phyloP scores from a whole-genome alignment of 495 filamentous ascomycete genomes.

The Penicillium dipodomyicola region DNA sequence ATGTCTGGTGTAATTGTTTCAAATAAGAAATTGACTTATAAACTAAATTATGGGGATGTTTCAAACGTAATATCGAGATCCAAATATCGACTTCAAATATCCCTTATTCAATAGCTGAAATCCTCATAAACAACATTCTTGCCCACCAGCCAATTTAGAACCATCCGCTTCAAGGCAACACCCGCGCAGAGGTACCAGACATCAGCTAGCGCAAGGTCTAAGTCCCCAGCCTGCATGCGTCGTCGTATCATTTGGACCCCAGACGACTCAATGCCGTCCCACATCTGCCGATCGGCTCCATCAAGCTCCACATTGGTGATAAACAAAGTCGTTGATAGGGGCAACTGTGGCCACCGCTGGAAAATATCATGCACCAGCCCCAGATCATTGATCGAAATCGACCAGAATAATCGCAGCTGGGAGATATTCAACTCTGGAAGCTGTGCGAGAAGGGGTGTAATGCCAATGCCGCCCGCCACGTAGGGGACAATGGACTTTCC shows the following conservation, averaged over 20 bases:
- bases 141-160: conserved; percentile 63
- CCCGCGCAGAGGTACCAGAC: conserved; percentile 72
- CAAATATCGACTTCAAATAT: not conserved
- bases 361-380: conserved; percentile 61
- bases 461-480: conserved; percentile 75
- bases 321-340: conserved; percentile 55
- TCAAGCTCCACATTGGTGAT: conserved; percentile 43
- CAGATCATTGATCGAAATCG: conserved; percentile 58
- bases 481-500: conserved; percentile 44
- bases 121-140: conserved; percentile 65
- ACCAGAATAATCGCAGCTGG: conserved; percentile 62
- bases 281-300: conserved; percentile 14
- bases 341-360: conserved; percentile 48
- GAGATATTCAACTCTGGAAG: conserved; percentile 45
- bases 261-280: conserved; percentile 24
- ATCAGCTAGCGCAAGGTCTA: conserved; percentile 41
- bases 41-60: not conserved
- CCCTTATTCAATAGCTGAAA: conserved; percentile 57
- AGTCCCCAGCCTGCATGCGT: conserved; percentile 54
- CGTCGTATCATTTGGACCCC: conserved; percentile 48
- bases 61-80: not conserved
- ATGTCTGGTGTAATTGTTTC: not conserved
- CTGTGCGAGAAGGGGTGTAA: conserved; percentile 73
- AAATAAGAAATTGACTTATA: not conserved
- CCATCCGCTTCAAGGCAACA: conserved; percentile 48